Evolutionary conservation across 164 flowering plant species (phyloP).

Genomic region (Umbellularia californica): DNA sequence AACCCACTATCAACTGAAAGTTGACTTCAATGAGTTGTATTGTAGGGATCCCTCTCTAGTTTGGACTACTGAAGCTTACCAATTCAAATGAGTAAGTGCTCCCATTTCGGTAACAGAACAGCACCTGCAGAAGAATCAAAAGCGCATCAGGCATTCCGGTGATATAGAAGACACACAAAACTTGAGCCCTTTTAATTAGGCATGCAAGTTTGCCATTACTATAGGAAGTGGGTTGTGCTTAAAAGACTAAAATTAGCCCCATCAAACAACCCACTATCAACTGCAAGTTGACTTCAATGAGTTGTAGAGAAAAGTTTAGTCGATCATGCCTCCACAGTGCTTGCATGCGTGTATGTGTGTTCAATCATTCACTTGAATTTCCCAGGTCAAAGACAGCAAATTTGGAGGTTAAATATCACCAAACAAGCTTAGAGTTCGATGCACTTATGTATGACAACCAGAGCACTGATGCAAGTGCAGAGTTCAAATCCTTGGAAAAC

Average conservation of each 20-base stretch:
- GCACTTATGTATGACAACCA: not conserved
- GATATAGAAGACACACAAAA: not conserved
- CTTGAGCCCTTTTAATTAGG: not conserved
- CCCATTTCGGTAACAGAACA: constrained; percentile 80
- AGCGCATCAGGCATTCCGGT: not conserved
- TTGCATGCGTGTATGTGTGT: no score
- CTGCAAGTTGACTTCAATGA: not conserved
- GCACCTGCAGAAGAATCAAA: constrained; percentile 39
- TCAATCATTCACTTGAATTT: no score
- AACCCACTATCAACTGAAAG: not conserved
- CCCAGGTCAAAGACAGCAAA: no score
- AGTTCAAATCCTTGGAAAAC: not conserved
- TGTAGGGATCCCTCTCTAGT: no score
- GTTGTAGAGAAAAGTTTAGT: not conserved
- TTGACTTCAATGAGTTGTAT: no score
- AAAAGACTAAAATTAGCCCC: not conserved
- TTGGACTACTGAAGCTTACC: constrained; percentile 34
- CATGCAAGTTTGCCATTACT: not conserved
- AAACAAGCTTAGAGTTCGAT: not conserved
- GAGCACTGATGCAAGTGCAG: not conserved
- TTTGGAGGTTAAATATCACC: no score
- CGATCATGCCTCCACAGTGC: no score
- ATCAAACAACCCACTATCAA: not conserved
- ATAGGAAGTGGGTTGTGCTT: not conserved
- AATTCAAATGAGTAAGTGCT: constrained; percentile 58